Evolutionary conservation across 2,329 filamentous ascomycete genomes (phyloP), one percentile per base, ranked within the genome.

Genomic region (Zarea fungicola): DNA sequence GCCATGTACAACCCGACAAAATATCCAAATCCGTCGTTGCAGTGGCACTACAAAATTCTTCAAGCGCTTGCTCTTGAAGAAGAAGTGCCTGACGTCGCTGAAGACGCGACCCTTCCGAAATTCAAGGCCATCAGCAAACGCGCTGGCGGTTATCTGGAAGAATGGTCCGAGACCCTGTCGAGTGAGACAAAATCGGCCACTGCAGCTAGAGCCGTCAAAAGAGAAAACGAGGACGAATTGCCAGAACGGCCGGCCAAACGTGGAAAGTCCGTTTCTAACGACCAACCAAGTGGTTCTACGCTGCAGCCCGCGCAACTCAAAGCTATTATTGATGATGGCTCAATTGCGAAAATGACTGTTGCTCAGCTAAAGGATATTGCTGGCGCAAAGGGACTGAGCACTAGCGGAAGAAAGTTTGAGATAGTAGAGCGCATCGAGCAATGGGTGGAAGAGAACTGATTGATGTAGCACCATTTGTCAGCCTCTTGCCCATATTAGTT

Each of bases 41-140:
- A 99, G 68, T 99, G 92, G 91, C 93, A 97, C 70, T 99, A 97
- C 73, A 85, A 83, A 53, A 95, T 99, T 39, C 72, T 99, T 1
- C 93, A 99, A 67, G 86, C 88, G 6, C 77, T 96, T 50, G 93
- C 93, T 0, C 75, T 99, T 1, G 91, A 96, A 29, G 93, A 99
- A 63, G 91, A 96, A 56, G 71, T 95, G 1, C 91, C 91, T 0
- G 84, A 87, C 18, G 78, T 84, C 42, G 68, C 69, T 2, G 74
- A 80, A 13, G 93, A 99, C 62, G 84, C 86, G 55, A 97, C 93
- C 0, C 64, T 88, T 13, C 93, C 93, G 2, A 89, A 87, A 58
- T 90, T 85, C 66, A 85, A 80, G 57, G 89, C 95, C 56, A 97
- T 99, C 48, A 81, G 90, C 64, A 97, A 95, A 71, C 83, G 92